Evolutionary conservation across 2,329 filamentous ascomycete species (phyloP).

Genomic region (Aspergillus sp.): DNA sequence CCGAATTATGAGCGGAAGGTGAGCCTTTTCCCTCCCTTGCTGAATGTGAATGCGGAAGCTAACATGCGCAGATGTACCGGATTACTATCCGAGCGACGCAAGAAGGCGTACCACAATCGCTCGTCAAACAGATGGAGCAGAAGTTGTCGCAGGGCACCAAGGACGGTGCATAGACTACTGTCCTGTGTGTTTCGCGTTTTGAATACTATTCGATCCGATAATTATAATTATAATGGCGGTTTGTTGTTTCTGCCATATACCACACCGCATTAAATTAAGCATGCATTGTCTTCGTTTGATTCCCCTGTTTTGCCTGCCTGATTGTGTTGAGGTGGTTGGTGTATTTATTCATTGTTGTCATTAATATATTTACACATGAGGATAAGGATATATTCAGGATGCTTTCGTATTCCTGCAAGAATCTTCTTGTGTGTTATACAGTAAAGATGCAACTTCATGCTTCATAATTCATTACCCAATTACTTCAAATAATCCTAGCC

Average conservation of each 20-base stretch:
- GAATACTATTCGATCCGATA: background rate
- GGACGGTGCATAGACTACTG: slow-evolving; percentile 8
- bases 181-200: background rate
- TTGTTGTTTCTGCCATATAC: background rate
- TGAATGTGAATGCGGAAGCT: background rate
- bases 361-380: background rate
- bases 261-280: background rate
- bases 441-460: too few species aligned
- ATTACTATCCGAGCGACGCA: slow-evolving; percentile 91
- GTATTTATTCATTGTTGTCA: slow-evolving; percentile 1
- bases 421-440: too few species aligned
- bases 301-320: background rate
- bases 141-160: slow-evolving; percentile 54
- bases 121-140: slow-evolving; percentile 84
- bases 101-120: slow-evolving; percentile 70
- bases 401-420: too few species aligned
- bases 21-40: slow-evolving; percentile 31
- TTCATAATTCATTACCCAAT: background rate
- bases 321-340: background rate
- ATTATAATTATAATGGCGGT: background rate
- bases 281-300: background rate
- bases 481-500: slow-evolving; percentile 55
- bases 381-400: too few species aligned
- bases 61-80: slow-evolving; percentile 72
- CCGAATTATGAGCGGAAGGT: slow-evolving; percentile 91